These are phyloP conservation scores for Betula pendula DNA, from an alignment of 306 rosid species.

Conservation along the genomic window DNA sequence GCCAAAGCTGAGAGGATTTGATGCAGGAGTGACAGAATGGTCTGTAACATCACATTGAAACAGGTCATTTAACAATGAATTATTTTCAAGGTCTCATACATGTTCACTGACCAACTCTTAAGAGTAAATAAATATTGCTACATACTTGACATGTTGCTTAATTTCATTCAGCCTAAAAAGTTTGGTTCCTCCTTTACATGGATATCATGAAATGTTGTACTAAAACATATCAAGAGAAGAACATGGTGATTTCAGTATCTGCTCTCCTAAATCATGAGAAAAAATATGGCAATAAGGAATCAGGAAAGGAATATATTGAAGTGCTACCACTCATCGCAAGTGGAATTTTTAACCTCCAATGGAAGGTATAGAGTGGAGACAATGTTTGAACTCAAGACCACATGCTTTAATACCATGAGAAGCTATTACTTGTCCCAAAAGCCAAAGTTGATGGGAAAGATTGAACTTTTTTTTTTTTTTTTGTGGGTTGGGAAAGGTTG, in stretches of 20 bases:
- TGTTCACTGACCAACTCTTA: not conserved
- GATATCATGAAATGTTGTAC: too few species aligned
- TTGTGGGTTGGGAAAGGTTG: not conserved
- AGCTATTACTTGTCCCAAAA: not conserved
- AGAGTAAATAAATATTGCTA: not conserved
- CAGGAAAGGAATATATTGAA: not conserved
- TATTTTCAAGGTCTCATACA: not conserved
- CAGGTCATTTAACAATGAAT: slow-evolving; percentile 1
- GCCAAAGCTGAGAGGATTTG: slow-evolving; percentile 34
- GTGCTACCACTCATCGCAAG: too few species aligned
- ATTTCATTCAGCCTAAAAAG: not conserved
- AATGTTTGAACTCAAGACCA: not conserved
- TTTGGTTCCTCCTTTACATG: not conserved
- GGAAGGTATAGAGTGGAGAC: not conserved
- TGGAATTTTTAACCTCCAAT: not conserved
- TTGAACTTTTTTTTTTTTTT: too few species aligned
- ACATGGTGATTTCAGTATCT: too few species aligned
- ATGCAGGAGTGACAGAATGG: slow-evolving; percentile 28
- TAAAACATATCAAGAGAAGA: too few species aligned
- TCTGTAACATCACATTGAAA: slow-evolving; percentile 22
- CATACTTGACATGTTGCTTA: not conserved
- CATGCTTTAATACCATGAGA: not conserved
- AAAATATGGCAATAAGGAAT: not conserved
- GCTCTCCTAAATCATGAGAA: too few species aligned
- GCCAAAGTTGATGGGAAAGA: not conserved